Evolutionary conservation across 192 early-diverging fungal species (phyloP), one percentile per base, ranked within the genome.

Genomic region (Backusella westeae): DNA sequence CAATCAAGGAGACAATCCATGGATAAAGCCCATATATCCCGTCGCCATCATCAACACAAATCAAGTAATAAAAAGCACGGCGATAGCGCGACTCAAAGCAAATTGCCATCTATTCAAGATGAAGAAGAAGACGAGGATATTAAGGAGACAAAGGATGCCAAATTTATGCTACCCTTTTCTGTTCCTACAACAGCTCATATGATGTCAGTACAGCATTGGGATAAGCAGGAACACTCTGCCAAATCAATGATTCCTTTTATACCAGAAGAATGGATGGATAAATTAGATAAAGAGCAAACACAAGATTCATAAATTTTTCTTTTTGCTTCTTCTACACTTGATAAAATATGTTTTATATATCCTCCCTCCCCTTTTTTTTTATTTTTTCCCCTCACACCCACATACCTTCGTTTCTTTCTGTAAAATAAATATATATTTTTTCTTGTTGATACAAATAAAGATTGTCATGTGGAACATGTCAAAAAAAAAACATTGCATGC

Each of bases 151-250:
- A 77, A 86, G 10, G 89, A 91, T 69, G 82, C 89, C 6, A 75
- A 80, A 23, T 88, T 88, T 76, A 80, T 89, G 73, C 68, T 89
- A 41, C 89, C 90, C 70, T 91, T 91, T 77, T 89, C 89, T 23
- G 84, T 91, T 32, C 90, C 89, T 29, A 90, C 87, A 4, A 87
- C 85, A 67, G 82, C 83, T 46, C 83, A 85, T 26, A 77, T 75
- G 23, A 52, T 35, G 26, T 49, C 53, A 9, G 59, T 46, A 15
- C 10, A 35, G 0, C 38, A 67, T 44, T 44, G 52, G 39, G 67
- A 53, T 46, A 52, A n/a, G 5, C 21, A 44, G 23, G 41, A 71
- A 26, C 38, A 71, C n/a, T 68, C 67, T 42, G 19, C 39, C 29
- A 38, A 71, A 29, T 36, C 26, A 41, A 75, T 42, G 1, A 38